Base-by-base conservation (phyloP, 805 yeast genomes). In the Saccharomycodes ludwigii region DNA sequence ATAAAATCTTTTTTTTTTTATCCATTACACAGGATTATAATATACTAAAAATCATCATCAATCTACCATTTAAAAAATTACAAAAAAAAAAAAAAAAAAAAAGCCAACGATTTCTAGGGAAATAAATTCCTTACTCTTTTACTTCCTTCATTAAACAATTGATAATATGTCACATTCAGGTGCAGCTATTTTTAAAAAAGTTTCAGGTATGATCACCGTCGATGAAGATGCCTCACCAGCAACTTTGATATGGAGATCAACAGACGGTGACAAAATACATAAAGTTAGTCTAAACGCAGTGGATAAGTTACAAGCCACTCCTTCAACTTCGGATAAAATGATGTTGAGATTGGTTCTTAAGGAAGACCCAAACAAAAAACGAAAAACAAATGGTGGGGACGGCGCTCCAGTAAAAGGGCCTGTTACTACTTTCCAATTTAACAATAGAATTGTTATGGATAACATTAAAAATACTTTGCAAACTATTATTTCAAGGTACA, bases 371-470 rank as follows among this genome's bases (percentile, higher is more conserved):
- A 30, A 42, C 9, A 50, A 52, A 32, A 49, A 49, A 30, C 38
- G 38, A 18, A 47, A 52, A 8, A 54, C 44, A 26, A 43, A 42
- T 26, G 52, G 45, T 21, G 54, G 52, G n/a, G 46, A 48, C 40
- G 53, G 42, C 20, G 46, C 45, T 23, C 43, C 49, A n/a, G 30
- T 20, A 4, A 32, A 27, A 15, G 34, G 29, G 6, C 39, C 37
- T 5, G 54, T 49, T 2, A 58, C 59, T 17, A 54, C 68, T 24
- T 72, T 85, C 39, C 63, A 78, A 1, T 82, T 84, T 54, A 73
- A 71, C 34, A 77, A 73, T 46, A 60, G 91, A 30, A 71, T 72
- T 13, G 77, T 80, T 6, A 79, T 85, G 83, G 83, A 79, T 40
- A 69, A 66, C 38, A 73, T 76, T 37, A 82, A 78, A 46, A 71